These are phyloP conservation scores for Aspergillus transmontanensis DNA, from an alignment of 2,329 filamentous ascomycete species.

Conservation along the genomic window DNA sequence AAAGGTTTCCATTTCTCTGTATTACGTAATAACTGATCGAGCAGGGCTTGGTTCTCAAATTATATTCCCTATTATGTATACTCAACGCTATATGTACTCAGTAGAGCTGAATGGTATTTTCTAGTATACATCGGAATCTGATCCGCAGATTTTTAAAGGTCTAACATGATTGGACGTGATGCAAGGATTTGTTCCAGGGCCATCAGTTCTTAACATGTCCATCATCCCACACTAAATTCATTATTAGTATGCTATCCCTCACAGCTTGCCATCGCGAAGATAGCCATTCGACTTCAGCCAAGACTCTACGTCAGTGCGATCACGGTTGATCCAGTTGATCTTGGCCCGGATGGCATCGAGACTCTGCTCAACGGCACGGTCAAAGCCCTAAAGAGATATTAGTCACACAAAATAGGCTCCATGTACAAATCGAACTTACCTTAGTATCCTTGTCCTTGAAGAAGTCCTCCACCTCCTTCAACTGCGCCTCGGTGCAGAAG, in stretches of 20 bases:
- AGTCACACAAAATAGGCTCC: slow-evolving; percentile 11
- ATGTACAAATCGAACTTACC: slow-evolving; percentile 39
- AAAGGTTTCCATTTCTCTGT: background rate
- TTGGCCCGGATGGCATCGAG: slow-evolving; percentile 83
- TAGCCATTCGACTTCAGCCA: slow-evolving; percentile 72
- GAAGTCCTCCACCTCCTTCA: slow-evolving; percentile 76
- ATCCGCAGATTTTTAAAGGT: background rate
- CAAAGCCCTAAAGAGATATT: slow-evolving; percentile 61
- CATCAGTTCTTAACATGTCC: background rate
- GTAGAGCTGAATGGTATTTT: background rate
- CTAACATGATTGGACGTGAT: background rate
- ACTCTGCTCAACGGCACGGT: slow-evolving; percentile 86
- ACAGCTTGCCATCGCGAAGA: slow-evolving; percentile 42
- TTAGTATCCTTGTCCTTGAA: slow-evolving; percentile 81
- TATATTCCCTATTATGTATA: slow-evolving; percentile 2
- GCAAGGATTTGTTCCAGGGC: background rate
- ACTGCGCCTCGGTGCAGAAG: slow-evolving; percentile 76
- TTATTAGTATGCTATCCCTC: slow-evolving; percentile 6
- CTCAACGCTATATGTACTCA: background rate
- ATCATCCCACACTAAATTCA: background rate
- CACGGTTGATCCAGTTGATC: slow-evolving; percentile 76
- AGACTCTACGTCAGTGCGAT: slow-evolving; percentile 72
- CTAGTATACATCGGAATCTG: background rate
- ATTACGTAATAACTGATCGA: background rate
- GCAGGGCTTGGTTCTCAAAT: background rate